Evolutionary conservation across 768 basidiomycete genomes (phyloP).

Genomic region (Kwoniella sp.): DNA sequence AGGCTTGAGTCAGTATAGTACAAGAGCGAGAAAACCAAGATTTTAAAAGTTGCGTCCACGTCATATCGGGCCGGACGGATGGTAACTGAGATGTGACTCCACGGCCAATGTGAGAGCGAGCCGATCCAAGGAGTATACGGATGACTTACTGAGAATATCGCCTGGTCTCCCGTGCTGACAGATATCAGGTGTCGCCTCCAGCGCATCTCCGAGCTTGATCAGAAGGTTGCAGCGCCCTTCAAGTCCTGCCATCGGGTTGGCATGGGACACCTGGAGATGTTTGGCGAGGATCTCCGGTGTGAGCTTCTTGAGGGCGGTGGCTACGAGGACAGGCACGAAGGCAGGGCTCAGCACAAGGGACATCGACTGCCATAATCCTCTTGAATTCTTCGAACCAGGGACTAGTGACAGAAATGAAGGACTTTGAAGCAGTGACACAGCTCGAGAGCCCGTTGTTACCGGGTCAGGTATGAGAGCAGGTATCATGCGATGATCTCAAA

Average conservation of each 20-base stretch:
- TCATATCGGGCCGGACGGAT: no score
- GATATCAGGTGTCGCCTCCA: slow-evolving; percentile 66
- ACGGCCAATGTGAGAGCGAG: neutral
- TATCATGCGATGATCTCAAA: neutral
- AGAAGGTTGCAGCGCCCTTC: slow-evolving; percentile 82
- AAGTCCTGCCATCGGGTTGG: slow-evolving; percentile 87
- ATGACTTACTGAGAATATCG: slow-evolving; percentile 70
- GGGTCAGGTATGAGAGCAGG: no score
- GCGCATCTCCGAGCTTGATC: slow-evolving; percentile 70
- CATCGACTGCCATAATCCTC: no score
- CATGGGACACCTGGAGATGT: slow-evolving; percentile 74
- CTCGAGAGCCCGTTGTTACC: no score
- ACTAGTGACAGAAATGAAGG: no score
- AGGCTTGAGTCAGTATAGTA: neutral
- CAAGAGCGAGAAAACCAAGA: no score
- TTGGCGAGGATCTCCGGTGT: slow-evolving; percentile 65
- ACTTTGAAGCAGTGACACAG: no score
- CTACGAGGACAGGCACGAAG: slow-evolving; percentile 60
- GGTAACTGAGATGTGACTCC: neutral
- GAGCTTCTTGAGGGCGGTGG: slow-evolving; percentile 69
- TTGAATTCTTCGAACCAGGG: no score
- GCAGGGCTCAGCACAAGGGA: no score
- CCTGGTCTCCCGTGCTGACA: slow-evolving; percentile 78
- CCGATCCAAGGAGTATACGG: neutral
- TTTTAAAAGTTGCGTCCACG: no score